These are phyloP conservation scores for Pisolithus microcarpus DNA, from an alignment of 768 basidiomycete species.

Conservation along the genomic window DNA sequence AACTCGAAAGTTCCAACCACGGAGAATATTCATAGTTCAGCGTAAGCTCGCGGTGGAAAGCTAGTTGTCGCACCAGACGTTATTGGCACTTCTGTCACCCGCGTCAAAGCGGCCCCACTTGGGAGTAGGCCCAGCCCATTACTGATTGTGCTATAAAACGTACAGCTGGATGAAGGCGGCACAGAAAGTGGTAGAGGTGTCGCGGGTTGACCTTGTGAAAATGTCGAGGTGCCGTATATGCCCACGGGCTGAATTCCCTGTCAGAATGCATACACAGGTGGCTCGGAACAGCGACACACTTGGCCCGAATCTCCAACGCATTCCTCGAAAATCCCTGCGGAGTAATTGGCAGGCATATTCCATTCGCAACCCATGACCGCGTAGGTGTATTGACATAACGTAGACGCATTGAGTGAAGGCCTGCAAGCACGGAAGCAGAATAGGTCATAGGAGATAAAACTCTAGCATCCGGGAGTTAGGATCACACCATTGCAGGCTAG, in stretches of 20 bases:
- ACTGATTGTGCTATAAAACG: conserved; percentile 41
- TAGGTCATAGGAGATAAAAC: conserved; percentile 50
- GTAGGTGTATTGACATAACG: conserved; percentile 55
- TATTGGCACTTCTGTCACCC: background rate
- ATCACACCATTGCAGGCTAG: conserved; percentile 1
- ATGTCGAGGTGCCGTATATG: conserved; percentile 61
- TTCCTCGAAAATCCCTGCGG: conserved; percentile 38
- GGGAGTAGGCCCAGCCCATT: conserved; percentile 32
- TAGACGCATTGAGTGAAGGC: conserved; percentile 40
- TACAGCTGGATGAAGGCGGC: conserved; percentile 58
- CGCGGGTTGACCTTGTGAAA: conserved; percentile 51
- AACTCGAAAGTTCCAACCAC: background rate
- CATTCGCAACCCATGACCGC: conserved; percentile 52
- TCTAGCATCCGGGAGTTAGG: conserved; percentile 29
- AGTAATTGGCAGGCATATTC: conserved; percentile 54
- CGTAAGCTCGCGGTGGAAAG: background rate
- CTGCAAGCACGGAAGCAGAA: conserved; percentile 75
- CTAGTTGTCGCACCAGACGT: background rate
- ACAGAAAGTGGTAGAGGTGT: conserved; percentile 52
- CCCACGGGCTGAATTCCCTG: conserved; percentile 46
- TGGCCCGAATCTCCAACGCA: conserved; percentile 48
- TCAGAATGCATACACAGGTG: background rate
- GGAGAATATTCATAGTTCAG: background rate
- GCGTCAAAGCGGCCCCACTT: conserved; percentile 16
- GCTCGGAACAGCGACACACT: conserved; percentile 20